Percentiles rank a stretch among this genome's conserved stretches.
Conservation (phyloP, 169 alveolate genomes). For the Plasmodium gaboni region DNA sequence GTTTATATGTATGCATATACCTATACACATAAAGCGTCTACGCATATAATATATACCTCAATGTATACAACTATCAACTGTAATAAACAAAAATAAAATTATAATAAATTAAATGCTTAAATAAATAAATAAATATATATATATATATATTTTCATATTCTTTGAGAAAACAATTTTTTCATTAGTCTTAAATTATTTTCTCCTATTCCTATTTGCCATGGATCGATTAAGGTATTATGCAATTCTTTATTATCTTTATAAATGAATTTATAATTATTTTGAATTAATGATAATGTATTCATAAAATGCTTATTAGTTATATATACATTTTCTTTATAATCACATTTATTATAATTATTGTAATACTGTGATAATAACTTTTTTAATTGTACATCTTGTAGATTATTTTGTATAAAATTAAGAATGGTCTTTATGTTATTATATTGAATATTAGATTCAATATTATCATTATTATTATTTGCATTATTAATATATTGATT, state of each 20-base stretch:
- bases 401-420: slow-evolving; percentile 4
- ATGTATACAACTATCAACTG: no score
- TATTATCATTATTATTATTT: background rate
- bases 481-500: no score
- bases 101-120: no score
- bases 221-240: slow-evolving; percentile 21
- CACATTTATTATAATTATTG: background rate
- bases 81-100: no score
- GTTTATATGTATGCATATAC: no score
- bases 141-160: background rate
- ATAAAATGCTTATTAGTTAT: slow-evolving; percentile 8
- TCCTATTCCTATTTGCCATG: slow-evolving; percentile 41
- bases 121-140: no score
- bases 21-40: no score
- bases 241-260: slow-evolving; percentile 14
- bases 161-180: background rate
- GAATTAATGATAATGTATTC: slow-evolving; percentile 3
- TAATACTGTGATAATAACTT: background rate
- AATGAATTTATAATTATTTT: slow-evolving; percentile 16
- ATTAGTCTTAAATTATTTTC: background rate
- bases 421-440: slow-evolving; percentile 8
- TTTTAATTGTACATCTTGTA: slow-evolving; percentile 17
- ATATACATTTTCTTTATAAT: background rate
- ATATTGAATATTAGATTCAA: slow-evolving; percentile 2
- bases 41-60: no score